These are phyloP conservation scores for Metarhizium brunneum DNA, from an alignment of 2,329 filamentous ascomycete species.

Conservation along the genomic window DNA sequence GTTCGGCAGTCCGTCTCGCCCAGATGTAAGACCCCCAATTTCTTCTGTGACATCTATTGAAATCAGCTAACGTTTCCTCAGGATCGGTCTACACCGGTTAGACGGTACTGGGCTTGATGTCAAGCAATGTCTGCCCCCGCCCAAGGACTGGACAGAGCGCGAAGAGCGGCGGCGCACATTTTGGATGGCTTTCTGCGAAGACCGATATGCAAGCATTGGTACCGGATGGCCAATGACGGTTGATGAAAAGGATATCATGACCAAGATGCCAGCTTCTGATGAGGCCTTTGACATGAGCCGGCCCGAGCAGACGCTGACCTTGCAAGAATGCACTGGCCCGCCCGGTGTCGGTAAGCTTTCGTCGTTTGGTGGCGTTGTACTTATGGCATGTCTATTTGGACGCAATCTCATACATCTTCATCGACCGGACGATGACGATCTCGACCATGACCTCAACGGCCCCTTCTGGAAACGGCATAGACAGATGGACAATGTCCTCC, in stretches of 20 bases:
- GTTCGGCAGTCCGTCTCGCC: slow-evolving; percentile 66
- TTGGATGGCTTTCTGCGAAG: slow-evolving; percentile 87
- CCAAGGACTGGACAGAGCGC: slow-evolving; percentile 86
- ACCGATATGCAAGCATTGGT: slow-evolving; percentile 89
- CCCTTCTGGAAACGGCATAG: slow-evolving; percentile 95
- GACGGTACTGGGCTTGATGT: slow-evolving; percentile 79
- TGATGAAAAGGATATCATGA: slow-evolving; percentile 85
- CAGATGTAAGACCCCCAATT: slow-evolving; percentile 56
- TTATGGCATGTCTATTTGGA: slow-evolving; percentile 86
- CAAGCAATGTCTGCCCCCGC: slow-evolving; percentile 79
- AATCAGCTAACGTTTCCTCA: slow-evolving; percentile 28
- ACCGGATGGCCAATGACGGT: slow-evolving; percentile 96
- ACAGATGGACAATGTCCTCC: slow-evolving; percentile 77
- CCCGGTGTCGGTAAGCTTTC: slow-evolving; percentile 67
- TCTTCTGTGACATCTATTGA: not conserved
- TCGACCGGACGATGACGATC: slow-evolving; percentile 71
- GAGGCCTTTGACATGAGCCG: slow-evolving; percentile 76
- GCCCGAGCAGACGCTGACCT: slow-evolving; percentile 59
- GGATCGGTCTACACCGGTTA: slow-evolving; percentile 84
- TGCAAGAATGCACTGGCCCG: slow-evolving; percentile 61
- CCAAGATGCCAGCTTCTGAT: slow-evolving; percentile 74
- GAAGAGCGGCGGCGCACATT: slow-evolving; percentile 90
- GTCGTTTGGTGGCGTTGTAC: slow-evolving; percentile 67
- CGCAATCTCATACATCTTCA: slow-evolving; percentile 87
- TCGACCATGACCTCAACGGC: slow-evolving; percentile 80